Conservation (phyloP, 1,139 yeast genomes). For the Chernovozyma sophiae-reginae region DNA sequence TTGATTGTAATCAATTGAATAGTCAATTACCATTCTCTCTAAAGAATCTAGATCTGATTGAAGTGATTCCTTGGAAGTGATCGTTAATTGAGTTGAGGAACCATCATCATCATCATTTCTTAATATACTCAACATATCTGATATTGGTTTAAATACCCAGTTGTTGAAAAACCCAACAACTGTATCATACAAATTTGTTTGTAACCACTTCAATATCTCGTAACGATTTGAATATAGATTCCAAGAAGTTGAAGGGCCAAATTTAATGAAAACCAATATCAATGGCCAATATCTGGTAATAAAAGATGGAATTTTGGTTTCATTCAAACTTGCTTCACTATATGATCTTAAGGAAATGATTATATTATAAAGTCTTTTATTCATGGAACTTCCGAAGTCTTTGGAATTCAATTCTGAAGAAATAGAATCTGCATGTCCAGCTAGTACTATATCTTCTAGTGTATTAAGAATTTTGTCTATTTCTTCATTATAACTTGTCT, state of each 20-base stretch:
- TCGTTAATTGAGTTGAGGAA: slow-evolving; percentile 52
- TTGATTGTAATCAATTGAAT: slow-evolving; percentile 46
- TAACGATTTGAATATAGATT: slow-evolving; percentile 47
- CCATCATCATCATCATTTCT: slow-evolving; percentile 86
- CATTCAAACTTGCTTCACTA: slow-evolving; percentile 4
- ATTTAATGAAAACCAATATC: slow-evolving; percentile 30
- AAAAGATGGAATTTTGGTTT: slow-evolving; percentile 43
- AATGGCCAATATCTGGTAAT: slow-evolving; percentile 68
- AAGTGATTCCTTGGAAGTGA: slow-evolving; percentile 76
- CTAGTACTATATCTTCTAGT: slow-evolving; percentile 2
- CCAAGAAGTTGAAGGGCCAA: slow-evolving; percentile 48
- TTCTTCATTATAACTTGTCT: slow-evolving; percentile 1
- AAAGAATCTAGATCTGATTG: slow-evolving; percentile 74
- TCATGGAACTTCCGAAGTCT: slow-evolving; percentile 5
- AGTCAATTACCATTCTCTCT: slow-evolving; percentile 83
- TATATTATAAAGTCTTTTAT: slow-evolving; percentile 10
- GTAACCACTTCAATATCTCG: slow-evolving; percentile 53
- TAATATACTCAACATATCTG: slow-evolving; percentile 70
- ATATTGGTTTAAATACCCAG: slow-evolving; percentile 81
- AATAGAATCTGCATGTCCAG: background rate
- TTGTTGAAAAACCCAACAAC: slow-evolving; percentile 63
- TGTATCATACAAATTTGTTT: slow-evolving; percentile 59
- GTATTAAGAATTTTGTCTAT: background rate
- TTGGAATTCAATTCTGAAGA: background rate
- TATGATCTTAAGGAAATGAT: slow-evolving; percentile 10